Evolutionary conservation across 352 stramenopile genomes (phyloP).

Genomic region (Phytophthora pseudosyringae): DNA sequence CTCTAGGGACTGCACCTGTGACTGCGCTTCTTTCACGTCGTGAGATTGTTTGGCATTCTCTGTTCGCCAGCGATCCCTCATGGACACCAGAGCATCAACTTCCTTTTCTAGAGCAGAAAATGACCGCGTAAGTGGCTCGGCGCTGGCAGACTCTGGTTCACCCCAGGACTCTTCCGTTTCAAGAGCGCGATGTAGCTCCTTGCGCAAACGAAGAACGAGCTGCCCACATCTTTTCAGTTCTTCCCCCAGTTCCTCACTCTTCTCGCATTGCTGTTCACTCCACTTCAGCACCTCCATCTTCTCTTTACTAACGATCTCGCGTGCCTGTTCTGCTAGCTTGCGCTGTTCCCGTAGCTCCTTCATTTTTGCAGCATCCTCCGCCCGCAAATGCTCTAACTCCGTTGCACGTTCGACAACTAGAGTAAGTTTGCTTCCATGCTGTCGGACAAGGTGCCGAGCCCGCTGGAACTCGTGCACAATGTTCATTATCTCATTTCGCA

Average conservation of each 20-base stretch:
- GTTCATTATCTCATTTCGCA: conserved; percentile 59
- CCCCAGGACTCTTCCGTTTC: conserved; percentile 11
- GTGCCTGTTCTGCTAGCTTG: conserved; percentile 56
- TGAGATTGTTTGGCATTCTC: conserved; percentile 25
- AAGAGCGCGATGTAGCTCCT: conserved; percentile 32
- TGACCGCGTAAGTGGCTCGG: conserved; percentile 12
- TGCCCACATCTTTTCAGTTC: conserved; percentile 43
- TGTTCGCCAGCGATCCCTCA: conserved; percentile 30
- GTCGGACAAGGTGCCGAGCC: conserved; percentile 35
- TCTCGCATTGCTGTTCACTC: conserved; percentile 63
- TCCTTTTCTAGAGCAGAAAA: conserved; percentile 31
- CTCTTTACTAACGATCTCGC: conserved; percentile 66
- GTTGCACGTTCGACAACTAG: conserved; percentile 27
- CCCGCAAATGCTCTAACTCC: conserved; percentile 53
- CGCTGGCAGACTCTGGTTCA: not conserved
- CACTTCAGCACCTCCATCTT: conserved; percentile 69
- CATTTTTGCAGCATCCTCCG: conserved; percentile 43
- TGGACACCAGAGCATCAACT: conserved; percentile 26
- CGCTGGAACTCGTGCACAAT: conserved; percentile 61
- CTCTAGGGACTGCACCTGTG: conserved; percentile 28
- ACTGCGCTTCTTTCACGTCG: conserved; percentile 32
- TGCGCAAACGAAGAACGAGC: conserved; percentile 28
- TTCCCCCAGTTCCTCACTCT: conserved; percentile 49
- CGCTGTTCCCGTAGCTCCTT: conserved; percentile 54
- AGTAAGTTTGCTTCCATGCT: conserved; percentile 47